These are phyloP conservation scores for Trypanosoma platydactyli DNA, from an alignment of 208 protist genomes.

Conservation along the genomic window DNA sequence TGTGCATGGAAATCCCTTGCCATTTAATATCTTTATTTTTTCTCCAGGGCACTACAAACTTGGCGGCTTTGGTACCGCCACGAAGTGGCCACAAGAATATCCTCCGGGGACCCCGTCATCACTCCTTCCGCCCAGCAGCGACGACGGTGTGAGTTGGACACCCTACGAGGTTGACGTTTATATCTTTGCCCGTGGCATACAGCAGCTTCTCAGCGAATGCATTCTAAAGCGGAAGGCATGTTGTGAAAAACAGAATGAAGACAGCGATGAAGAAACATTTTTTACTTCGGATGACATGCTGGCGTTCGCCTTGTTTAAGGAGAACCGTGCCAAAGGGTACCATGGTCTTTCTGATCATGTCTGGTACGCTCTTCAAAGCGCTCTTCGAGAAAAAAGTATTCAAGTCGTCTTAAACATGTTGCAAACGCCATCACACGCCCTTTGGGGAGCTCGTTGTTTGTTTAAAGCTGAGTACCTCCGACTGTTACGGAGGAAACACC, in stretches of 20 bases:
- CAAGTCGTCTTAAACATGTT: conserved; percentile 13
- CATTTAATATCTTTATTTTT: conserved; percentile 45
- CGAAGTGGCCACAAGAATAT: conserved; percentile 29
- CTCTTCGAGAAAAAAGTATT: conserved; percentile 4
- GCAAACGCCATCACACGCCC: conserved; percentile 3
- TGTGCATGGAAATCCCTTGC: conserved; percentile 60
- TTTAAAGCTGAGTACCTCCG: conserved; percentile 11
- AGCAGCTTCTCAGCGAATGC: conserved; percentile 11
- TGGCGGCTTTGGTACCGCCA: conserved; percentile 53
- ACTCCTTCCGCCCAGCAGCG: conserved; percentile 13
- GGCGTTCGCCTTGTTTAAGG: conserved; percentile 7
- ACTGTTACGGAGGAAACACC: conserved; percentile 8
- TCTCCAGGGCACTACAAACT: conserved; percentile 39
- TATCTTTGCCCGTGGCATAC: conserved; percentile 30
- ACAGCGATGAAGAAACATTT: neutral
- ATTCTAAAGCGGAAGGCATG: neutral
- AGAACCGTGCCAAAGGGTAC: conserved; percentile 1
- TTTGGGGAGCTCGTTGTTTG: conserved; percentile 3
- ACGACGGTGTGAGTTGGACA: conserved; percentile 1
- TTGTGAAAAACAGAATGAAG: no score
- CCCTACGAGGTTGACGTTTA: conserved; percentile 34
- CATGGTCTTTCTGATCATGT: conserved; percentile 22
- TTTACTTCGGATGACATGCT: neutral
- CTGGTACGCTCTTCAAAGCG: conserved; percentile 15
- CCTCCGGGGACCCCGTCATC: conserved; percentile 15